Evolutionary conservation across 441 rosid species (phyloP).

Genomic region (Erodium chrysanthum): DNA sequence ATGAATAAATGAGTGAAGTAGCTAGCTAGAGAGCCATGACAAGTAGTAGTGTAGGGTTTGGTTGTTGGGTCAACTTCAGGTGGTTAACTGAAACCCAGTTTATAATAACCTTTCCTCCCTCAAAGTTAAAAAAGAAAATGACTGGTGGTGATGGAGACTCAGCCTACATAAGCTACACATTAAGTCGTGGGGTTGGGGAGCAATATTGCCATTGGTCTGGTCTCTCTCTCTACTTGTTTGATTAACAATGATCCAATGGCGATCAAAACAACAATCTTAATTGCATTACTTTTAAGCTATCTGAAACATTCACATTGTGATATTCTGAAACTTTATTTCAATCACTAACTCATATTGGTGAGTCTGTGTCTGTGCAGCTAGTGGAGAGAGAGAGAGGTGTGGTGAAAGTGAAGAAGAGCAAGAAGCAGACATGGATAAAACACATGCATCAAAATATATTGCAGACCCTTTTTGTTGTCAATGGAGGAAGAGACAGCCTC

Average conservation of each 20-base stretch:
- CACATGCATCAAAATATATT: not conserved
- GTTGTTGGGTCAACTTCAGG: conserved; percentile 48
- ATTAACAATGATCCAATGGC: not conserved
- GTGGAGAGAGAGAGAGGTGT: too few relatives aligned
- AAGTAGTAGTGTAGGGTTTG: not conserved
- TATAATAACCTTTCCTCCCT: conserved; percentile 12
- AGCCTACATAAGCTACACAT: not conserved
- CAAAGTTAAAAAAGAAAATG: not conserved
- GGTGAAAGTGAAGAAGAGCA: too few relatives aligned
- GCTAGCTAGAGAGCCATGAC: not conserved
- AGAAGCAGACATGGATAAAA: not conserved
- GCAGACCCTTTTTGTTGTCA: not conserved
- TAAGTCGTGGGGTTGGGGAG: not conserved
- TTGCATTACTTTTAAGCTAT: too few relatives aligned
- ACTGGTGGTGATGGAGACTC: conserved; percentile 14
- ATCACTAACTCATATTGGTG: not conserved
- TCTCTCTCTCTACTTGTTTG: conserved; percentile 9
- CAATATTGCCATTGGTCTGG: not conserved
- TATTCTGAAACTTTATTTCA: not conserved
- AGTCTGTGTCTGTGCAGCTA: not conserved
- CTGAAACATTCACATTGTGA: not conserved
- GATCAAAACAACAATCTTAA: too few relatives aligned
- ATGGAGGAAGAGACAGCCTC: too few relatives aligned
- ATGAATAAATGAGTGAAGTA: not conserved
- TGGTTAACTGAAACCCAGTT: conserved; percentile 32